phyloP scores from a whole-genome alignment of 805 yeast genomes.

The Lachancea waltii region DNA sequence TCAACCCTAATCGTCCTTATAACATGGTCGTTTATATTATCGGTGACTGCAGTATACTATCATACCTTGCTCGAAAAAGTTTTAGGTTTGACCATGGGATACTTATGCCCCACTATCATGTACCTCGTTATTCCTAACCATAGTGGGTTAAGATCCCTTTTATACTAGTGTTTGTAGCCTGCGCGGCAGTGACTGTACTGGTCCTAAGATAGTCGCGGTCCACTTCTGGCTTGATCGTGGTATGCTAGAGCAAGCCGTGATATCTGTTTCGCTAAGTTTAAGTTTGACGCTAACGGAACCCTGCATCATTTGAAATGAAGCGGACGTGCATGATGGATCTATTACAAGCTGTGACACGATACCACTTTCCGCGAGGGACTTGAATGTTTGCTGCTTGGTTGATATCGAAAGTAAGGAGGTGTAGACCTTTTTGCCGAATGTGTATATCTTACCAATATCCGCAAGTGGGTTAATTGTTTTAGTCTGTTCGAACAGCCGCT shows the following conservation, averaged over 20 bases:
- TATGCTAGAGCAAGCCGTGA: slow-evolving; percentile 16
- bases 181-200: slow-evolving; percentile 15
- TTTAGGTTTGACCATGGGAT: slow-evolving; percentile 62
- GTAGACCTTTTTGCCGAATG: slow-evolving; percentile 26
- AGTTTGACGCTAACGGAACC: slow-evolving; percentile 11
- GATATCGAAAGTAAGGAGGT: slow-evolving; percentile 13
- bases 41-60: slow-evolving; percentile 76
- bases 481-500: slow-evolving; percentile 14
- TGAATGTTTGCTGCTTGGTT: slow-evolving; percentile 14
- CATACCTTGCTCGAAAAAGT: slow-evolving; percentile 74
- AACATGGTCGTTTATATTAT: slow-evolving; percentile 51
- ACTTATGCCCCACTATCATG: slow-evolving; percentile 41
- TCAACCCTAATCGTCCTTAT: slow-evolving; percentile 15
- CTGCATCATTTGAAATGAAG: background rate
- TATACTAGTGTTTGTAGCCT: slow-evolving; percentile 9
- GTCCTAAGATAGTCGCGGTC: slow-evolving; percentile 20
- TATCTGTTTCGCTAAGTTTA: slow-evolving; percentile 14
- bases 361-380: slow-evolving; percentile 12
- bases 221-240: slow-evolving; percentile 10
- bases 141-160: slow-evolving; percentile 4
- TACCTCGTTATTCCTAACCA: slow-evolving; percentile 32
- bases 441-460: slow-evolving; percentile 18
- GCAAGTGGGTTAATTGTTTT: slow-evolving; percentile 11
- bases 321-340: slow-evolving; percentile 12
- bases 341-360: slow-evolving; percentile 14